These are phyloP conservation scores for Mycena citricolor DNA, from an alignment of 1,284 basidiomycete genomes.

Conservation along the genomic window DNA sequence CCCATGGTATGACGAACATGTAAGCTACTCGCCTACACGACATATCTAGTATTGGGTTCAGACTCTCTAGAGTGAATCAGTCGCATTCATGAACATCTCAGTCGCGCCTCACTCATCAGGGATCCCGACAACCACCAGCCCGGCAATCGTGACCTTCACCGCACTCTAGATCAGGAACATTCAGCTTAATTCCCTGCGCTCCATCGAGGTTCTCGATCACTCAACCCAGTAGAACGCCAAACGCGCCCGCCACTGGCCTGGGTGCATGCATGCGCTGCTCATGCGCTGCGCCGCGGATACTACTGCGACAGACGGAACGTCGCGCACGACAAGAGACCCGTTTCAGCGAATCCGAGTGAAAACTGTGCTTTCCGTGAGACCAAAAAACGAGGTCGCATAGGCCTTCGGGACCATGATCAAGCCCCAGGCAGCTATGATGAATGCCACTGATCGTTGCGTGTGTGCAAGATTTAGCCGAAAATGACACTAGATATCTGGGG, in stretches of 20 bases:
- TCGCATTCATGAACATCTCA: no score
- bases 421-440: conserved; percentile 10
- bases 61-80: no score
- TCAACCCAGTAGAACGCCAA: conserved; percentile 6
- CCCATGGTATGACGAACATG: no score
- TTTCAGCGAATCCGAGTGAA: conserved; percentile 6
- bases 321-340: conserved; percentile 5
- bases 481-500: conserved; percentile 9
- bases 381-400: not conserved
- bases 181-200: no score
- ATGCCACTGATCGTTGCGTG: conserved; percentile 2
- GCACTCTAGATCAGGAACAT: no score
- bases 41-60: no score
- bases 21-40: no score
- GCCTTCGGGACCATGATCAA: conserved; percentile 8
- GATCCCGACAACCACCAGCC: no score
- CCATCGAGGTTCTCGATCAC: conserved; percentile 10
- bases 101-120: no score
- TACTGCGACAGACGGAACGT: conserved; percentile 12
- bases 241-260: conserved; percentile 10
- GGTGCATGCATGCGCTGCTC: conserved; percentile 8
- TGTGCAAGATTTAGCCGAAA: not conserved
- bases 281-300: conserved; percentile 10
- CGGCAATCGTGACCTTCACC: no score
- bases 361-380: conserved; percentile 3